Percentiles rank a stretch among this genome's conserved stretches.
phyloP scores from a whole-genome alignment of 2,329 filamentous ascomycete species.

The Aspergillus sojae region DNA sequence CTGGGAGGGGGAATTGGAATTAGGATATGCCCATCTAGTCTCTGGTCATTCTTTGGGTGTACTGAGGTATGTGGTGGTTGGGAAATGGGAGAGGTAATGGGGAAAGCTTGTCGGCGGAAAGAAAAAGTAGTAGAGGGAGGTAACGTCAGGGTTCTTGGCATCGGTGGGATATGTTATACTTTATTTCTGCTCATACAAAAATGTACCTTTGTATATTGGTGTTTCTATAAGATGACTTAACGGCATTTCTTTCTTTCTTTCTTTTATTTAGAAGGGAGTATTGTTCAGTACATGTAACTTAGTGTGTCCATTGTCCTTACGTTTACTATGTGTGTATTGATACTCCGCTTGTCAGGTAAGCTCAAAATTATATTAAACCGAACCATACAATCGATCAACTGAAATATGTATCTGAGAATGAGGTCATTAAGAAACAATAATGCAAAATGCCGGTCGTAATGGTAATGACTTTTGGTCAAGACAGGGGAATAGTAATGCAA shows the following conservation, averaged over 20 bases:
- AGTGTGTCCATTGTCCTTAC: not conserved
- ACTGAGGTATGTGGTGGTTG: too few species aligned
- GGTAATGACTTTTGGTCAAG: not conserved
- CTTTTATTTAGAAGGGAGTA: too few species aligned
- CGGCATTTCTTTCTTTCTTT: too few species aligned
- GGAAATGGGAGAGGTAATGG: not conserved
- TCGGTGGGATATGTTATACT: not conserved
- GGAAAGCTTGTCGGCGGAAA: not conserved
- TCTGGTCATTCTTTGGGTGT: not conserved
- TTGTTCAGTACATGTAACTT: not conserved
- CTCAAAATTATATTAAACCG: not conserved
- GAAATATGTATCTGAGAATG: not conserved
- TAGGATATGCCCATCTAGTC: too few species aligned
- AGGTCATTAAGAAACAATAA: not conserved
- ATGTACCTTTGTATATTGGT: too few species aligned
- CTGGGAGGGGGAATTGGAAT: slow-evolving; percentile 1
- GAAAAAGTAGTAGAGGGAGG: not conserved
- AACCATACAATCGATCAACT: not conserved
- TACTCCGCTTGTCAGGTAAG: not conserved
- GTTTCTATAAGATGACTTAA: too few species aligned
- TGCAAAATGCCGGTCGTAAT: not conserved
- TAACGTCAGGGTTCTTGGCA: not conserved
- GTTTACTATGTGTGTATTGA: not conserved
- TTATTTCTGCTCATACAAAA: too few species aligned
- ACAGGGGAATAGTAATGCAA: not conserved